Percentiles rank a stretch among this genome's conserved stretches.
phyloP scores from a whole-genome alignment of 805 yeast species.

The Peterozyma toletana region DNA sequence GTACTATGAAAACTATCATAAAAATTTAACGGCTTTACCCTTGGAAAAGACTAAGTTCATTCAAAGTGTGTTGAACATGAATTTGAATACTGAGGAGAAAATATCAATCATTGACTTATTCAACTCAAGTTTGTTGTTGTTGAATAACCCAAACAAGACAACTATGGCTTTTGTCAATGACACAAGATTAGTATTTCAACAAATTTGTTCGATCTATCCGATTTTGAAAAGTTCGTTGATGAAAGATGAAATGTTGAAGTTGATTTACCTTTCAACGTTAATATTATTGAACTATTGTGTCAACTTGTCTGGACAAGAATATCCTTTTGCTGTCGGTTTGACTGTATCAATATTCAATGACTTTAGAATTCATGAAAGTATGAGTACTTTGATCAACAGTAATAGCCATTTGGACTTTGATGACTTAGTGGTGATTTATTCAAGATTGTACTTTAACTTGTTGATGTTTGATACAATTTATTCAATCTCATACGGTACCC shows the following conservation, averaged over 20 bases:
- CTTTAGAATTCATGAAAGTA: constrained; percentile 38
- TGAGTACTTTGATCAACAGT: constrained; percentile 16
- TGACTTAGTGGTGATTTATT: constrained; percentile 7
- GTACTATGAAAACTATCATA: constrained; percentile 37
- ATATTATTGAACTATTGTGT: constrained; percentile 47
- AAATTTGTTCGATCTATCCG: constrained; percentile 29
- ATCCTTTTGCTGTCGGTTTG: constrained; percentile 48
- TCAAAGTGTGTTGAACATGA: constrained; percentile 15
- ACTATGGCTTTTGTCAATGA: constrained; percentile 21
- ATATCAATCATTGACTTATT: constrained; percentile 31
- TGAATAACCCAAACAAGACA: constrained; percentile 20
- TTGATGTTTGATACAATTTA: constrained; percentile 45
- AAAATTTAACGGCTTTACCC: constrained; percentile 38
- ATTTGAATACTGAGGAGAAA: constrained; percentile 21
- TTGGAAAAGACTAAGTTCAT: constrained; percentile 20
- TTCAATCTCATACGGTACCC: constrained; percentile 42
- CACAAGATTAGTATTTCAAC: constrained; percentile 26
- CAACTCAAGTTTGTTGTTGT: constrained; percentile 28
- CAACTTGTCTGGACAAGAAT: constrained; percentile 51
- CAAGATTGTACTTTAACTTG: constrained; percentile 39
- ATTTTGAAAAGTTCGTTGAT: constrained; percentile 19
- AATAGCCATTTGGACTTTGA: constrained; percentile 3
- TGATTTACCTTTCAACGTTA: constrained; percentile 30
- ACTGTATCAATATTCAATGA: constrained; percentile 52
- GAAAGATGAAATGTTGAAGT: constrained; percentile 16